These are phyloP conservation scores for Fraxinus ornus DNA, from an alignment of 305 asterid genomes.

Conservation along the genomic window DNA sequence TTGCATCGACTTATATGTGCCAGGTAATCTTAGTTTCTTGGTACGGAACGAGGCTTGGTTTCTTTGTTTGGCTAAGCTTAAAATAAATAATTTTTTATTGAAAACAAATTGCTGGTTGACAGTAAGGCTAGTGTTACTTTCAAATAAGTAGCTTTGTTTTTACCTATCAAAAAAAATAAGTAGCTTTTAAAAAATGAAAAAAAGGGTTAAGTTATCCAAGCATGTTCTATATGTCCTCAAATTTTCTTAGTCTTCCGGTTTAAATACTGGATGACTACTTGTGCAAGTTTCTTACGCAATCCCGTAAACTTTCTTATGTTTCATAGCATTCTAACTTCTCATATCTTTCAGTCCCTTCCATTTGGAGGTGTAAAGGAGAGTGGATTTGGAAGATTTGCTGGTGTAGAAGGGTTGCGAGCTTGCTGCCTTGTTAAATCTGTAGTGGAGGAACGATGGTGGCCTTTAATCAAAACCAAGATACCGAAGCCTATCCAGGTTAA, in stretches of 20 bases:
- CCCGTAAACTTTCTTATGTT: background rate
- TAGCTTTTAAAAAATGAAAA: background rate
- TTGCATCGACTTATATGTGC: slow-evolving; percentile 90
- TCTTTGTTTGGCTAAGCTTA: background rate
- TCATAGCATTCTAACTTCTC: slow-evolving; percentile 16
- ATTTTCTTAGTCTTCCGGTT: background rate
- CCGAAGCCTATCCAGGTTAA: slow-evolving; percentile 94
- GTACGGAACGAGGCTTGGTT: background rate
- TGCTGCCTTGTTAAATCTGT: slow-evolving; percentile 94
- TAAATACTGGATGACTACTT: background rate
- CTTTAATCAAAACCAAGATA: slow-evolving; percentile 81
- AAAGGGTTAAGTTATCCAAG: background rate
- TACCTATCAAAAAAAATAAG: no score
- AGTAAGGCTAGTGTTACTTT: background rate
- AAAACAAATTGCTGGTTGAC: background rate
- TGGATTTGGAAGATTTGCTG: slow-evolving; percentile 98
- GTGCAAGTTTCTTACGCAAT: background rate
- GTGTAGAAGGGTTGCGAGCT: slow-evolving; percentile 90
- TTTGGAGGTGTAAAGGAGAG: slow-evolving; percentile 97
- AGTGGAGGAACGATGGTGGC: slow-evolving; percentile 97
- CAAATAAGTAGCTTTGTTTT: background rate
- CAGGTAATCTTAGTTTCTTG: slow-evolving; percentile 53
- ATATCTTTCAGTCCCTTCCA: slow-evolving; percentile 74
- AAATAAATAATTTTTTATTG: background rate
- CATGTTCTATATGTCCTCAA: background rate